Evolutionary conservation across 2,329 filamentous ascomycete species (phyloP).

Genomic region (Pseudogymnoascus sp.): DNA sequence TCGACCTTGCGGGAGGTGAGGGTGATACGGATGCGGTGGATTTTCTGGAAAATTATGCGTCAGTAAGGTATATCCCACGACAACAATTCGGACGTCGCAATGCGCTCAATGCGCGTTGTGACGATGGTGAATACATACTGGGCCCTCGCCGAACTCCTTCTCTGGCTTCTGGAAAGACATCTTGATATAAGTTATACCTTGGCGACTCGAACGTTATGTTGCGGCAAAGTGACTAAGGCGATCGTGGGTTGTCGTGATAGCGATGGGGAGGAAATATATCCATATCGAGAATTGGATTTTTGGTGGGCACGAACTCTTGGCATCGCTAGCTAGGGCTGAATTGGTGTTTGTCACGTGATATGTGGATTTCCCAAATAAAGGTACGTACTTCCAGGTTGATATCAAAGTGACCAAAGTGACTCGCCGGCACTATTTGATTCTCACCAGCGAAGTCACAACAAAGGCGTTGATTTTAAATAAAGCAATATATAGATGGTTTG

Average conservation of each 20-base stretch:
- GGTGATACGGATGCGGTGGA: conserved; percentile 98
- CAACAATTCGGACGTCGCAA: not conserved
- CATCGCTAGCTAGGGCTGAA: conserved; percentile 2
- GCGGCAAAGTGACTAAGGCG: conserved; percentile 74
- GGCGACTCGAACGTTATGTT: conserved; percentile 73
- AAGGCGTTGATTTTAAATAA: not conserved
- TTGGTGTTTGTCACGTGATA: not conserved
- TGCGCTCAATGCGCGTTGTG: not conserved
- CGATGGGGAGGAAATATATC: not conserved
- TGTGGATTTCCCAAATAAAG: not conserved
- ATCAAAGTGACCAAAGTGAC: not conserved
- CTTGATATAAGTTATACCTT: conserved; percentile 45
- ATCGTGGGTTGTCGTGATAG: conserved; percentile 23
- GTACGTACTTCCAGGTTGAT: conserved; percentile 3
- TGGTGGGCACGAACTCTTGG: conserved; percentile 10
- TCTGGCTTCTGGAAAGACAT: conserved; percentile 96
- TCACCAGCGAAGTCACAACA: not conserved
- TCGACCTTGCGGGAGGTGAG: conserved; percentile 90
- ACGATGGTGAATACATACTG: conserved; percentile 44
- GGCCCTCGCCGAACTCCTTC: conserved; percentile 84
- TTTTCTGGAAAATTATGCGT: conserved; percentile 50
- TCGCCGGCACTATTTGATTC: not conserved
- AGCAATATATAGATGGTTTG: not conserved
- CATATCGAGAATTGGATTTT: conserved; percentile 4
- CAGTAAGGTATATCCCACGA: not conserved